Evolutionary conservation across 345 rosid genomes (phyloP).

Genomic region (Moringa oleifera): DNA sequence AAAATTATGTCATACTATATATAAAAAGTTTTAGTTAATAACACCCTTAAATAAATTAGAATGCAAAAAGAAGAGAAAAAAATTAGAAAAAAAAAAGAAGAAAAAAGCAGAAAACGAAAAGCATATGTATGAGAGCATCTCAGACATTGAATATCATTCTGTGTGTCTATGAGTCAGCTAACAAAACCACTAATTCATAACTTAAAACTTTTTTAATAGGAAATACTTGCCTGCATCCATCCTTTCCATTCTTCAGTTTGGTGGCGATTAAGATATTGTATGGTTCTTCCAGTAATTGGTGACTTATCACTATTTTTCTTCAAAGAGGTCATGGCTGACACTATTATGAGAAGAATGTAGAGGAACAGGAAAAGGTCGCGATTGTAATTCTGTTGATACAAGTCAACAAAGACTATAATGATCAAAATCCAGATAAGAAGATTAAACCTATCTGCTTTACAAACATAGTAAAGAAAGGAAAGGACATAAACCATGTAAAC

Average conservation of each 20-base stretch:
- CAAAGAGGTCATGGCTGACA: conserved; percentile 81
- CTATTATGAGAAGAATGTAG: conserved; percentile 78
- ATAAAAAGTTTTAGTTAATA: no score
- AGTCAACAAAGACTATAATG: conserved; percentile 16
- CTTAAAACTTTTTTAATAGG: conserved; percentile 5
- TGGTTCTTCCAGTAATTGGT: conserved; percentile 66
- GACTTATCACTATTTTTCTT: conserved; percentile 81
- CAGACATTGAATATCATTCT: neutral
- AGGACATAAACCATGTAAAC: neutral
- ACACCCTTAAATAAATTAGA: no score
- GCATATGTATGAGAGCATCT: no score
- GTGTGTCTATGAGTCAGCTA: neutral
- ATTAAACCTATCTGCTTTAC: neutral
- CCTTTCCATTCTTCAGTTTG: conserved; percentile 99
- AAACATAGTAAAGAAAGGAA: neutral
- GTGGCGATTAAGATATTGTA: conserved; percentile 81
- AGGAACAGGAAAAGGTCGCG: conserved; percentile 94
- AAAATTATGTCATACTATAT: no score
- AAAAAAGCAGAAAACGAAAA: no score
- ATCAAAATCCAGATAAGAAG: neutral
- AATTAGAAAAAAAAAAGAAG: no score
- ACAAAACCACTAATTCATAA: conserved; percentile 1
- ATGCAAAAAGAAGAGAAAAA: no score
- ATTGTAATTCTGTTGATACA: conserved; percentile 70
- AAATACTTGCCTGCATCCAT: conserved; percentile 96